Conservation (phyloP, 202 grass and related monocot genomes). For the Panicum virgatum region DNA sequence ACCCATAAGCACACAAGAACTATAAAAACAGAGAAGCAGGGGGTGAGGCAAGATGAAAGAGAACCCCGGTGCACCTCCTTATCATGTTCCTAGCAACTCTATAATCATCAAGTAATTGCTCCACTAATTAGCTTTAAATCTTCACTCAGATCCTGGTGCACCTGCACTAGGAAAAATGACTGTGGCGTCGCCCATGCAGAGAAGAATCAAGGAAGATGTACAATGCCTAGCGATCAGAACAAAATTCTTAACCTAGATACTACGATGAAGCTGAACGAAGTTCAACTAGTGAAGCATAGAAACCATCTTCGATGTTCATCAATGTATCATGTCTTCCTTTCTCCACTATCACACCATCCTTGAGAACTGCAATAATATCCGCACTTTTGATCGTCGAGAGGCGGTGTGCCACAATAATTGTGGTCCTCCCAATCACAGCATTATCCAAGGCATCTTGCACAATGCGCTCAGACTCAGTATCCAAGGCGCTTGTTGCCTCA, state of each 20-base stretch:
- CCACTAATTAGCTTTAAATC: too few species aligned
- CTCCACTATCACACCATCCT: constrained; percentile 67
- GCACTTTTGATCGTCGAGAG: constrained; percentile 68
- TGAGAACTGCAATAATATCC: constrained; percentile 66
- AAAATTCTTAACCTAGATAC: constrained; percentile 14
- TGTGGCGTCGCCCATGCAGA: too few species aligned
- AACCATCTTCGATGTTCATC: constrained; percentile 55
- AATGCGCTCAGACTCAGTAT: constrained; percentile 64
- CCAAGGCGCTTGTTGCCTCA: constrained; percentile 77
- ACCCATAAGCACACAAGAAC: too few species aligned
- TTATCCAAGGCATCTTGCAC: constrained; percentile 70
- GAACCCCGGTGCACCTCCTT: too few species aligned
- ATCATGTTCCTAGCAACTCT: too few species aligned
- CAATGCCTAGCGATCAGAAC: not conserved
- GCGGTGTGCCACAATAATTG: constrained; percentile 60
- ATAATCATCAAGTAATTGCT: too few species aligned
- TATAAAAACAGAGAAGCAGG: too few species aligned
- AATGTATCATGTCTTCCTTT: constrained; percentile 65
- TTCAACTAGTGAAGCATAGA: constrained; percentile 68
- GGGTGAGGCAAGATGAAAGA: too few species aligned
- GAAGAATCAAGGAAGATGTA: constrained; percentile 18
- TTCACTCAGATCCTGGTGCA: too few species aligned
- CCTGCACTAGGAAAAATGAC: too few species aligned
- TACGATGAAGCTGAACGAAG: constrained; percentile 38
- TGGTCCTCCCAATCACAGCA: constrained; percentile 60